phyloP scores from a whole-genome alignment of 768 basidiomycete genomes.

The Xanthoconium purpureum region DNA sequence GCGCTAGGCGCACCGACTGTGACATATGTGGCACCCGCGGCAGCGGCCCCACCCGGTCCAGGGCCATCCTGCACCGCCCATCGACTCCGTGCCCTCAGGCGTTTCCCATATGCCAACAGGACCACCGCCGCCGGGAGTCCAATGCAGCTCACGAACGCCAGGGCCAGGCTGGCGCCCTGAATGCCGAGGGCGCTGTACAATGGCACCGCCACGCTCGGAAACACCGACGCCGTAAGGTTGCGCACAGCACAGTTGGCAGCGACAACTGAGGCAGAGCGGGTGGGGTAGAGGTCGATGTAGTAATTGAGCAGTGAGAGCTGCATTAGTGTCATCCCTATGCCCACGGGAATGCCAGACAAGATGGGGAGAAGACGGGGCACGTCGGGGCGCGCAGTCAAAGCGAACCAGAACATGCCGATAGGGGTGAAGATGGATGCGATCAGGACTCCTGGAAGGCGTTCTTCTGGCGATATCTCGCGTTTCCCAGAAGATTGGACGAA shows the following conservation, averaged over 20 bases:
- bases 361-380: slow-evolving; percentile 8
- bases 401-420: slow-evolving; percentile 29
- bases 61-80: slow-evolving; percentile 25
- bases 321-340: slow-evolving; percentile 29
- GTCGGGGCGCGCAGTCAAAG: slow-evolving; percentile 17
- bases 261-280: slow-evolving; percentile 30
- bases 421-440: slow-evolving; percentile 27
- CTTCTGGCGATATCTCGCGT: slow-evolving; percentile 25
- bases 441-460: slow-evolving; percentile 26
- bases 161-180: slow-evolving; percentile 11
- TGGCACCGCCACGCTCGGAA: slow-evolving; percentile 26
- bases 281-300: slow-evolving; percentile 31
- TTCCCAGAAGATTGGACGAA: slow-evolving; percentile 20
- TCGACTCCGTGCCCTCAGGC: slow-evolving; percentile 20
- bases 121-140: slow-evolving; percentile 22
- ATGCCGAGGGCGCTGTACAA: slow-evolving; percentile 22
- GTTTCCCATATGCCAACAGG: slow-evolving; percentile 21
- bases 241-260: slow-evolving; percentile 27
- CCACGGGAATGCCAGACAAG: slow-evolving; percentile 26
- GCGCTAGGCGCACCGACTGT: not conserved
- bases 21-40: not conserved
- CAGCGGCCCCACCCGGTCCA: not conserved
- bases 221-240: slow-evolving; percentile 19
- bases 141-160: slow-evolving; percentile 24
- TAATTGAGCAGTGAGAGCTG: slow-evolving; percentile 29